Base-by-base conservation (phyloP, 805 yeast species). In the Cyberlindnera subsufficiens region DNA sequence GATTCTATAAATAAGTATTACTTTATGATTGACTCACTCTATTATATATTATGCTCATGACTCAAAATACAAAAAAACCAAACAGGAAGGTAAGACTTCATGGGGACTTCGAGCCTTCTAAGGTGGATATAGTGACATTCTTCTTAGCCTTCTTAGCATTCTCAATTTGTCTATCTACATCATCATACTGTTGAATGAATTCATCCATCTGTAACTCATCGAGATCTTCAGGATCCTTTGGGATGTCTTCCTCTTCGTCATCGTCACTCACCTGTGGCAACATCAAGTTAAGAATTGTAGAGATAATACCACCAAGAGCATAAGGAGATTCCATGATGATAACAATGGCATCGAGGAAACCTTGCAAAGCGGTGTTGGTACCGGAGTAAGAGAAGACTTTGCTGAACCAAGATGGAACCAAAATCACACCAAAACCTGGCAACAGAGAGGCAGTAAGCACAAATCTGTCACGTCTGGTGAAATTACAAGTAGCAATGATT, bases 311-410 rank as follows among this genome's bases (percentile, higher is more conserved):
- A 35, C 83, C 74, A 25, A 83, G 66, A 17, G 90, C 86, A 56
- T 78, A 82, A 14, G 87, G 82, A 5, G 87, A 79, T 58, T 82
- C 85, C 78, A 82, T 74, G 38, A 84, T 80, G 44, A 84, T 71
- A 19, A 73, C 69, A 43, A 84, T 78, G 37, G 90, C 90, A 55
- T 81, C 76, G 40, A 77, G 65, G 61, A 84, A 78, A 1, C 91
- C 90, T 37, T 55, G 51, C 37, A 81, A 67, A 2, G 77, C 69
- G 20, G 58, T 53, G 65, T 84, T 83, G 50, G 56, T 54, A n/a
- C 90, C 90, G 3, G 57, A 42, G 64, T 84, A 84, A 16, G 86
- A 77, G 66, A 84, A 83, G 13, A 84, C 76, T 47, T 67, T 56
- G 41, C 64, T 59, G 55, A 84, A 84, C 88, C 88, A 84, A 55